These are phyloP conservation scores for Panicum hallii DNA, from an alignment of 202 grass and related monocot species.

Conservation along the genomic window DNA sequence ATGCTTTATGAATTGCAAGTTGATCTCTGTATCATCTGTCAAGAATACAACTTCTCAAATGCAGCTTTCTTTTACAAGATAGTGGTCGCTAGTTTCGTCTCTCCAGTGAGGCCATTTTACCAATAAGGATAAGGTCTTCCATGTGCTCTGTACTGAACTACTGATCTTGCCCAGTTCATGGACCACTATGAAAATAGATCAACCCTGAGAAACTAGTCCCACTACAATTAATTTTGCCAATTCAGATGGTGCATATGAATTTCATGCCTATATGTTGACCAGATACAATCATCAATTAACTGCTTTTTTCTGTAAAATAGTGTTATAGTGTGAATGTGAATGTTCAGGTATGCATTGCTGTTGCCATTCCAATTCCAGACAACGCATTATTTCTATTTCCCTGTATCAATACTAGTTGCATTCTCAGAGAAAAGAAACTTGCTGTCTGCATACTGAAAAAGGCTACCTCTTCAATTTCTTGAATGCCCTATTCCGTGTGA, in stretches of 20 bases:
- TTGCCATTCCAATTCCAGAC: not conserved
- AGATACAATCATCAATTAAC: not conserved
- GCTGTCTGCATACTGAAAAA: not conserved
- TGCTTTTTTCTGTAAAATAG: not conserved
- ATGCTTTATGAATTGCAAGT: not conserved
- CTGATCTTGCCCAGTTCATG: not conserved
- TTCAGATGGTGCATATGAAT: not conserved
- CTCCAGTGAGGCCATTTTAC: not conserved
- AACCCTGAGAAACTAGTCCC: not conserved
- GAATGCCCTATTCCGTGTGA: too few species aligned
- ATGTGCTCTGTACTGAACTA: slow-evolving; percentile 17
- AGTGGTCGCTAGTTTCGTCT: not conserved
- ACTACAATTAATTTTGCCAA: not conserved
- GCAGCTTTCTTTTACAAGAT: not conserved
- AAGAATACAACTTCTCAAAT: slow-evolving; percentile 14
- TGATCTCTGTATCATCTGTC: not conserved
- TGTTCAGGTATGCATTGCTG: not conserved
- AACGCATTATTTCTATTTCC: not conserved
- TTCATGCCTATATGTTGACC: not conserved
- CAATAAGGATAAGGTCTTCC: not conserved
- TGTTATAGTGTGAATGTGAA: not conserved
- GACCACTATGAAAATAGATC: not conserved
- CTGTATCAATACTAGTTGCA: not conserved
- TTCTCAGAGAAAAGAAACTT: not conserved
- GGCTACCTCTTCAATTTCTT: too few species aligned